Percentiles rank a stretch among this genome's conserved stretches.
Conservation (phyloP, 2,329 filamentous ascomycete genomes). For the Pleoardoris graminearum region DNA sequence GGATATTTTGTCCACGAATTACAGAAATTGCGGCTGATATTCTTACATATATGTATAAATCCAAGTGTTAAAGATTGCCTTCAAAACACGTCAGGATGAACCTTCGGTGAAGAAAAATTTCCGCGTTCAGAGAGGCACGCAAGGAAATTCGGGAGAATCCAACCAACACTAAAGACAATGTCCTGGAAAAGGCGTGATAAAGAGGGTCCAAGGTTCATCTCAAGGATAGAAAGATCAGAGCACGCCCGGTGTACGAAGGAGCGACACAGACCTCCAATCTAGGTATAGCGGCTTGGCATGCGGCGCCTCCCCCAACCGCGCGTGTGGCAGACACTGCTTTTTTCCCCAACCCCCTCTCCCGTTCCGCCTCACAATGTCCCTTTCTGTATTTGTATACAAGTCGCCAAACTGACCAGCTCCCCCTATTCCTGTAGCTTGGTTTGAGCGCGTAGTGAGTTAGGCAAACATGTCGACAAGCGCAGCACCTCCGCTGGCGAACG, state of each 20-base stretch:
- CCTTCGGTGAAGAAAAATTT: neutral
- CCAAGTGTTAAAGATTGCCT: neutral
- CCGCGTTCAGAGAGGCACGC: neutral
- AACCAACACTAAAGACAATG: too few species aligned
- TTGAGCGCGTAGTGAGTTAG: constrained; percentile 21
- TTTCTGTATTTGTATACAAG: constrained; percentile 33
- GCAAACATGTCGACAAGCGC: constrained; percentile 38
- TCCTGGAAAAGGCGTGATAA: neutral
- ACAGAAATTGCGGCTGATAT: neutral
- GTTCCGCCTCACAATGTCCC: constrained; percentile 30
- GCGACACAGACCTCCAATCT: neutral
- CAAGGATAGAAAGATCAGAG: neutral
- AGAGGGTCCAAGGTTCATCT: neutral
- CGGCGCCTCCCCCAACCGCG: neutral
- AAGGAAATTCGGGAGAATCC: too few species aligned
- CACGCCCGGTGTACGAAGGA: neutral
- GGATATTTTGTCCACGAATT: neutral
- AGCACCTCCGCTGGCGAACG: constrained; percentile 36
- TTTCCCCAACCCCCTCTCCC: constrained; percentile 27
- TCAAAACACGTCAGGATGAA: neutral
- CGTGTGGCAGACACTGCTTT: constrained; percentile 3
- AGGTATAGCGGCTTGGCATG: constrained; percentile 13
- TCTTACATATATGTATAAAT: neutral
- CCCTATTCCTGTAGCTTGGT: constrained; percentile 23
- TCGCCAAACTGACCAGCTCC: constrained; percentile 19